These are phyloP conservation scores for Didymosphaeria variabile DNA, from an alignment of 2,329 filamentous ascomycete species.

Conservation along the genomic window DNA sequence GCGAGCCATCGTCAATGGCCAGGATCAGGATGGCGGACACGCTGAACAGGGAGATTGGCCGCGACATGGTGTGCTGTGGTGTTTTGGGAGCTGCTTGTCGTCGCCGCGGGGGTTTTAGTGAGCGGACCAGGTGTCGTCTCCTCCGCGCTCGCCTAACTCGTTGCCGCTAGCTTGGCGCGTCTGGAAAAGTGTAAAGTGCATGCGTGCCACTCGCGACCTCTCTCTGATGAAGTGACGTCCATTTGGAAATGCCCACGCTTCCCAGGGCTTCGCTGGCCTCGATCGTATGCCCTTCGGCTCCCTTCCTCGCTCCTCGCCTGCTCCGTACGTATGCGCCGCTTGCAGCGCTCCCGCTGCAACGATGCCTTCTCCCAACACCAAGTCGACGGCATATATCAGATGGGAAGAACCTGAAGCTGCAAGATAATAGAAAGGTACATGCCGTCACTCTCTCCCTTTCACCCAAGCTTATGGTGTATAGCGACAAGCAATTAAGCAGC, in stretches of 20 bases:
- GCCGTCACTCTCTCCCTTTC: background rate
- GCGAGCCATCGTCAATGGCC: conserved; percentile 83
- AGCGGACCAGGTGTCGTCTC: conserved; percentile 43
- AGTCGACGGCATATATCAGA: conserved; percentile 26
- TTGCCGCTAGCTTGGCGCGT: conserved; percentile 29
- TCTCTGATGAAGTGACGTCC: background rate
- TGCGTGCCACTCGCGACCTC: conserved; percentile 12
- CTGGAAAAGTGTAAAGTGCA: conserved; percentile 16
- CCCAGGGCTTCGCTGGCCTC: conserved; percentile 39
- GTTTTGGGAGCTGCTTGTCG: conserved; percentile 17
- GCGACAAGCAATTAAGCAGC: conserved; percentile 2
- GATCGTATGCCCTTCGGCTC: conserved; percentile 44
- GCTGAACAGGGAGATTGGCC: conserved; percentile 64
- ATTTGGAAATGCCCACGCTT: conserved; percentile 31
- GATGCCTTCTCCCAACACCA: conserved; percentile 13
- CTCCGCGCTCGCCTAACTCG: conserved; percentile 29
- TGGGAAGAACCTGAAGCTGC: conserved; percentile 19
- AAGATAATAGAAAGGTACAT: background rate
- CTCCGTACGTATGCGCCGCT: conserved; percentile 28
- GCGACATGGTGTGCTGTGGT: conserved; percentile 52
- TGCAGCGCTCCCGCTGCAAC: conserved; percentile 15
- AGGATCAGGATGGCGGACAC: conserved; percentile 62
- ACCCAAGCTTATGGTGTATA: background rate
- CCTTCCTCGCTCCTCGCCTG: conserved; percentile 47
- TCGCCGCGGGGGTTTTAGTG: conserved; percentile 24